Percentiles rank a stretch among this genome's conserved stretches.
These are phyloP conservation scores for Brassica juncea DNA, from an alignment of 345 rosid genomes.

Conservation along the genomic window DNA sequence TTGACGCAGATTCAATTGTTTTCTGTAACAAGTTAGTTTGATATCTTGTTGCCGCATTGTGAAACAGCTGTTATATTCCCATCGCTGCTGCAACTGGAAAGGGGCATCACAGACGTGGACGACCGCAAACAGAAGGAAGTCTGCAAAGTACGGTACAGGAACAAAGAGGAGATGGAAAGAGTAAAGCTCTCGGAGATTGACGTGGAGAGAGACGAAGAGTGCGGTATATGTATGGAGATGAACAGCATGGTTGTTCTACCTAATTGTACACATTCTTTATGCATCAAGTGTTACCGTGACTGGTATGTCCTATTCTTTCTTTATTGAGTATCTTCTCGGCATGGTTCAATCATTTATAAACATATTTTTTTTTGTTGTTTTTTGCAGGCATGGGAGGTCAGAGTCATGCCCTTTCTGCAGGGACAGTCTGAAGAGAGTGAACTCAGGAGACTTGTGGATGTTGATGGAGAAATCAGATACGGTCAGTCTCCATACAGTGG, in stretches of 20 bases:
- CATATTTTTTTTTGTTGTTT: constrained; percentile 17
- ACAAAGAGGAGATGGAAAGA: constrained; percentile 49
- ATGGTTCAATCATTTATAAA: background rate
- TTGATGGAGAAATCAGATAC: constrained; percentile 55
- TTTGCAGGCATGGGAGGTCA: constrained; percentile 61
- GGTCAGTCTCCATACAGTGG: constrained; percentile 44
- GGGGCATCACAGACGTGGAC: constrained; percentile 72
- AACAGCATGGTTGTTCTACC: constrained; percentile 67
- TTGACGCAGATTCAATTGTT: background rate
- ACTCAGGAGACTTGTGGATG: constrained; percentile 75
- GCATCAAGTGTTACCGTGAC: constrained; percentile 28
- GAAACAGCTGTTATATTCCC: constrained; percentile 77
- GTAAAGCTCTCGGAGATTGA: constrained; percentile 60
- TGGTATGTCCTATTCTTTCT: constrained; percentile 48
- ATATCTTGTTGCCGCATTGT: background rate
- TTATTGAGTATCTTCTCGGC: background rate
- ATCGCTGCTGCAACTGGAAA: constrained; percentile 70
- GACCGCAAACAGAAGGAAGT: constrained; percentile 72
- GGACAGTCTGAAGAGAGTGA: constrained; percentile 63
- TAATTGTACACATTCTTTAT: constrained; percentile 25
- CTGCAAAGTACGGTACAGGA: constrained; percentile 58
- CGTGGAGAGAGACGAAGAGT: constrained; percentile 70
- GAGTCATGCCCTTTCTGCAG: constrained; percentile 87
- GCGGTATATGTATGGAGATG: constrained; percentile 82
- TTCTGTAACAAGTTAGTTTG: background rate